Conservation (phyloP, 768 basidiomycete genomes). For the Termitomyces sp. region DNA sequence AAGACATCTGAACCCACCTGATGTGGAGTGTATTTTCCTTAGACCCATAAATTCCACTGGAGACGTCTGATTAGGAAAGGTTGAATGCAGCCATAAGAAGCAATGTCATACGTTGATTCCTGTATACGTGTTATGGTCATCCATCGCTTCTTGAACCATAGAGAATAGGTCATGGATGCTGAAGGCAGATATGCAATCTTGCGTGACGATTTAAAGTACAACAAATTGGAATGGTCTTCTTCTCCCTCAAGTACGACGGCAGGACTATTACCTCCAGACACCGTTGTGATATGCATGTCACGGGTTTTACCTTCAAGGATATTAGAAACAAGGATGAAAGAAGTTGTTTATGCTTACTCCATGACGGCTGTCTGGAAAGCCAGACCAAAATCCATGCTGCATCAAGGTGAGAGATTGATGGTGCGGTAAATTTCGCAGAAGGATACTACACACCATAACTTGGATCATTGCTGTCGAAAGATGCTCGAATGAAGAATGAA, state of each 20-base stretch:
- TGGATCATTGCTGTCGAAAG: conserved; percentile 40
- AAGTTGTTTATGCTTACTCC: conserved; percentile 34
- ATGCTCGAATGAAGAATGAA: conserved; percentile 48
- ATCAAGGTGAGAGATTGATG: background rate
- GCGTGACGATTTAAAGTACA: conserved; percentile 11
- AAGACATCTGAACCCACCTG: conserved; percentile 5
- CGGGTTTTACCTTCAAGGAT: conserved; percentile 33
- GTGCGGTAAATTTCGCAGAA: background rate
- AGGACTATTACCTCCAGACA: conserved; percentile 22
- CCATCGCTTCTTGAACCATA: conserved; percentile 32
- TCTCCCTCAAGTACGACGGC: conserved; percentile 24
- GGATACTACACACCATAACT: conserved; percentile 20
- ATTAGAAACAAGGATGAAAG: background rate
- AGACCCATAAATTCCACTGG: conserved; percentile 9
- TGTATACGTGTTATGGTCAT: conserved; percentile 19
- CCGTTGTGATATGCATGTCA: conserved; percentile 45
- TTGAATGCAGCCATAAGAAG: background rate
- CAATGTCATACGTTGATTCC: conserved; percentile 3
- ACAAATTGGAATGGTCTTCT: conserved; percentile 11
- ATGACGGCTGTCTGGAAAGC: conserved; percentile 52
- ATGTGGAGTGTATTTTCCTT: conserved; percentile 15
- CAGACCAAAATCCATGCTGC: conserved; percentile 59
- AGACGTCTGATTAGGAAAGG: background rate
- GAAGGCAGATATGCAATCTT: conserved; percentile 31
- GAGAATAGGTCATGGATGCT: conserved; percentile 26